phyloP scores from a whole-genome alignment of 352 stramenopile species.

The Phytophthora sojae region DNA sequence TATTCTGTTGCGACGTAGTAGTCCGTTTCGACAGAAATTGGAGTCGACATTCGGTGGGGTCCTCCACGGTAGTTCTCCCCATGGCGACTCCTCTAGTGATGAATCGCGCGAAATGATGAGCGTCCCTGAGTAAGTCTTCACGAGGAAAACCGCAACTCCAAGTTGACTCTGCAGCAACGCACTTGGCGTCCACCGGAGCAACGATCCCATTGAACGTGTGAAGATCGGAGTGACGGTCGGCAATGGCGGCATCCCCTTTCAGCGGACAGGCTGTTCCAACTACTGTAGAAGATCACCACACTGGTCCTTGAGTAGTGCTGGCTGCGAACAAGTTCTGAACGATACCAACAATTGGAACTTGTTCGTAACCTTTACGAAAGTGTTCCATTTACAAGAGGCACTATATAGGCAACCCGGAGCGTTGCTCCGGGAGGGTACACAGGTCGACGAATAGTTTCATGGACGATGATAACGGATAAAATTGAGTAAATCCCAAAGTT shows the following conservation, averaged over 20 bases:
- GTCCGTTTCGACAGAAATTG: constrained; percentile 2
- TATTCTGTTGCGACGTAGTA: constrained; percentile 10
- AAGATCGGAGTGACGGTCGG: constrained; percentile 44
- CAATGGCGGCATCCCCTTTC: constrained; percentile 38
- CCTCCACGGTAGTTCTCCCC: constrained; percentile 20
- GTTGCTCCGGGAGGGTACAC: too few species aligned
- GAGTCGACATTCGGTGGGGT: constrained; percentile 1
- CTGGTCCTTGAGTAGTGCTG: constrained; percentile 35
- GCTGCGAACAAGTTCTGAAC: too few species aligned
- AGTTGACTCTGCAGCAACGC: constrained; percentile 29
- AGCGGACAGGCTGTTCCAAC: constrained; percentile 46
- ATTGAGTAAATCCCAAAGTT: too few species aligned
- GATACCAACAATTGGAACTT: too few species aligned
- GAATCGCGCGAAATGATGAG: constrained; percentile 5
- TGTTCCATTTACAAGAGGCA: too few species aligned
- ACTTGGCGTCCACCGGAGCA: constrained; percentile 36
- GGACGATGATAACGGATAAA: too few species aligned
- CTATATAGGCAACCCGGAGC: too few species aligned
- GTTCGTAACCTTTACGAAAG: too few species aligned
- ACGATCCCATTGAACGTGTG: constrained; percentile 43
- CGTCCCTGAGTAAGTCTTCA: constrained; percentile 10
- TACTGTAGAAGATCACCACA: constrained; percentile 24
- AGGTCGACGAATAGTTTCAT: too few species aligned
- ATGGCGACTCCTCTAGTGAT: constrained; percentile 11
- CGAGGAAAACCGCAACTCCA: constrained; percentile 37